Evolutionary conservation across 441 rosid genomes (phyloP).

Genomic region (Mallotus japonicus): DNA sequence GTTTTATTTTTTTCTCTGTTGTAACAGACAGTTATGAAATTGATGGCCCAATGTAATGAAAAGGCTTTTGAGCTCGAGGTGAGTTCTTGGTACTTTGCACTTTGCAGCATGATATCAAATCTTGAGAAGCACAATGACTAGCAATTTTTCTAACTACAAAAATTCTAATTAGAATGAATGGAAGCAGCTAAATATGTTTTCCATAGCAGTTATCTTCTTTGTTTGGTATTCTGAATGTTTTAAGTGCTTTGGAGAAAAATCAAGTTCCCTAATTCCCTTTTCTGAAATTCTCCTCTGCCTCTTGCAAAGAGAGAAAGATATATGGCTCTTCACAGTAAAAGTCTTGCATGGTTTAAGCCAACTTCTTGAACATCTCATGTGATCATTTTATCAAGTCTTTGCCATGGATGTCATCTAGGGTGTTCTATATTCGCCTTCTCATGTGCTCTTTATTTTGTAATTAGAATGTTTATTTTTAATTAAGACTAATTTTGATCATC

Average conservation of each 20-base stretch:
- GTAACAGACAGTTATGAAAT: slow-evolving; percentile 73
- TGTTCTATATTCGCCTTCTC: neutral
- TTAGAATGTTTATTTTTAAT: neutral
- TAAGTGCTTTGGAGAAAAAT: slow-evolving; percentile 1
- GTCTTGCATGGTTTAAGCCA: neutral
- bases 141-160: neutral
- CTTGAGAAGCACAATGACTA: neutral
- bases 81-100: slow-evolving; percentile 13
- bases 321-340: neutral
- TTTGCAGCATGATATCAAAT: slow-evolving; percentile 6
- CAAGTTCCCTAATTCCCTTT: slow-evolving; percentile 9
- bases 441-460: neutral
- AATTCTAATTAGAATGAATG: neutral
- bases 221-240: neutral
- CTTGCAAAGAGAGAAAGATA: neutral
- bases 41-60: slow-evolving; percentile 93
- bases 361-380: neutral
- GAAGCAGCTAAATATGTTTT: slow-evolving; percentile 3
- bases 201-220: neutral
- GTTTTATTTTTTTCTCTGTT: slow-evolving; percentile 26
- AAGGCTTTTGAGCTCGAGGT: slow-evolving; percentile 96
- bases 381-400: neutral
- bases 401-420: neutral
- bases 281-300: neutral
- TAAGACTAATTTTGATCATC: slow-evolving; percentile 2